phyloP scores from a whole-genome alignment of 345 rosid species.

The Psidium friedrichsthalianum region DNA sequence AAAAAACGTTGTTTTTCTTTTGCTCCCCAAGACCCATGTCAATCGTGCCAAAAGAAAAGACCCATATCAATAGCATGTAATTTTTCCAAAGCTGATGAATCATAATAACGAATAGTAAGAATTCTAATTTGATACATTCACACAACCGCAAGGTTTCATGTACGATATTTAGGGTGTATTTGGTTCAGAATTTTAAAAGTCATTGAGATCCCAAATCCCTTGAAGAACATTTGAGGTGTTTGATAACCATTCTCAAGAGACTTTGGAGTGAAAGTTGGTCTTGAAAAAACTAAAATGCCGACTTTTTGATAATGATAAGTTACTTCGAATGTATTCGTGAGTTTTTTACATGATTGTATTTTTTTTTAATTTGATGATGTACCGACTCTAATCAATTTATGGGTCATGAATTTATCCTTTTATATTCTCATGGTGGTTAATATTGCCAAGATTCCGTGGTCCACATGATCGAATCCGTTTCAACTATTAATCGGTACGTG shows the following conservation, averaged over 20 bases:
- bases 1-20: too few relatives aligned
- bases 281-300: not conserved
- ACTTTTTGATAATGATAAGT: not conserved
- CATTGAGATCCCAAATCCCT: too few relatives aligned
- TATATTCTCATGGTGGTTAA: not conserved
- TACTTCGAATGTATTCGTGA: not conserved
- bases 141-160: not conserved
- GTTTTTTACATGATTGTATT: not conserved
- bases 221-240: too few relatives aligned
- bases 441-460: not conserved
- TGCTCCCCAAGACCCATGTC: too few relatives aligned
- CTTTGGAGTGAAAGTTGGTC: too few relatives aligned
- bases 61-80: not conserved
- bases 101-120: not conserved
- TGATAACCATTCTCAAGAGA: too few relatives aligned
- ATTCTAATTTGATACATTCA: not conserved
- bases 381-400: not conserved
- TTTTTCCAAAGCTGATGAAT: not conserved
- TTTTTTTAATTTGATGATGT: not conserved
- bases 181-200: too few relatives aligned
- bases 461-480: not conserved
- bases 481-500: not conserved
- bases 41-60: not conserved
- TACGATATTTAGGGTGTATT: not conserved
- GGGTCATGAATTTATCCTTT: not conserved